These are phyloP conservation scores for Sordaria brevicollis DNA, from an alignment of 495 filamentous ascomycete genomes.

Conservation along the genomic window DNA sequence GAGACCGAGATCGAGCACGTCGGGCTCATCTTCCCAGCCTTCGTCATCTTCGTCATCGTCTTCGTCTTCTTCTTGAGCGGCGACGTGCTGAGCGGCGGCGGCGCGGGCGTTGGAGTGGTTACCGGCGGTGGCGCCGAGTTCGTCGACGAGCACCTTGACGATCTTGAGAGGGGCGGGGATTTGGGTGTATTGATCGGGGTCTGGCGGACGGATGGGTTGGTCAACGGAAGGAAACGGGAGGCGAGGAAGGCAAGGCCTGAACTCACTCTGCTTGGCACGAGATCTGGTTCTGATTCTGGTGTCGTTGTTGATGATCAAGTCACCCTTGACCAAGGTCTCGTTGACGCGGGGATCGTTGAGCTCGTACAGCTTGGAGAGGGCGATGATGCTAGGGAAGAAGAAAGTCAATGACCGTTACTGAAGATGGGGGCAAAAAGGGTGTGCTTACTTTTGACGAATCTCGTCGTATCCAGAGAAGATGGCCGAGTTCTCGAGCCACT, in stretches of 20 bases:
- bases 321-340: conserved; percentile 78
- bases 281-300: conserved; percentile 90
- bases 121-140: conserved; percentile 58
- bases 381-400: conserved; percentile 55
- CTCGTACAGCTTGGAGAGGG: conserved; percentile 77
- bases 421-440: background rate
- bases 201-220: conserved; percentile 25
- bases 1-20: conserved; percentile 58
- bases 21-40: conserved; percentile 82
- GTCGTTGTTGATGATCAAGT: conserved; percentile 71
- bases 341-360: conserved; percentile 73
- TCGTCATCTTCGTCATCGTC: conserved; percentile 58
- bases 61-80: conserved; percentile 41
- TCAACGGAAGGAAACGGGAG: background rate
- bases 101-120: conserved; percentile 31
- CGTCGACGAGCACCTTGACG: conserved; percentile 87
- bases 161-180: conserved; percentile 87
- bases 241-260: background rate
- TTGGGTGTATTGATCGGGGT: conserved; percentile 83
- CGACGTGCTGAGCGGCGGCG: conserved; percentile 30
- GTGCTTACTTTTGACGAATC: conserved; percentile 78
- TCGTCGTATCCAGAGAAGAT: conserved; percentile 96
- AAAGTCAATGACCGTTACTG: conserved; percentile 22
- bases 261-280: conserved; percentile 60
- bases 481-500: conserved; percentile 94